Percentiles rank a stretch among this genome's conserved stretches.
Evolutionary conservation across 2,329 filamentous ascomycete species (phyloP).

Genomic region (Penicillium sp.): DNA sequence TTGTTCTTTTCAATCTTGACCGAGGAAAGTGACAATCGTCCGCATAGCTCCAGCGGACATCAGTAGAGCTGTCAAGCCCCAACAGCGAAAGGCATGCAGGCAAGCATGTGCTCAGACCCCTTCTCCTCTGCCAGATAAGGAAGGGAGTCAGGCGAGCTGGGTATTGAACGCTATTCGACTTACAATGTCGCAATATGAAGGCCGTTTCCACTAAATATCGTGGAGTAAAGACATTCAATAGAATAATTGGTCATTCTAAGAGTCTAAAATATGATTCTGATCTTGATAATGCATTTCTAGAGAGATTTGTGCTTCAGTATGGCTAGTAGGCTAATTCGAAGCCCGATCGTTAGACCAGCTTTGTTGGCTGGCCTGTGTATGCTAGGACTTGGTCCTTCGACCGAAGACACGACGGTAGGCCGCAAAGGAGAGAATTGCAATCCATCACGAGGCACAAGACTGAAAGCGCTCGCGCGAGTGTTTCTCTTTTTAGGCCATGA

Average conservation of each 20-base stretch:
- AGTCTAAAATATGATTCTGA: background rate
- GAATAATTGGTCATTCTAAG: background rate
- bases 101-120: constrained; percentile 1
- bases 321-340: background rate
- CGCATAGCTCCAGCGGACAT: background rate
- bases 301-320: too few species aligned
- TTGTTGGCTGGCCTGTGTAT: too few species aligned
- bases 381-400: too few species aligned
- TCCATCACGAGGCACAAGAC: background rate
- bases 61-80: background rate
- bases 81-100: too few species aligned
- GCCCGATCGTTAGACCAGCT: background rate
- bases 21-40: background rate
- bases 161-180: background rate
- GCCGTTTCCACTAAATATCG: background rate
- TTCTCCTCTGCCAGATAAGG: background rate
- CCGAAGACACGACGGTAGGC: background rate
- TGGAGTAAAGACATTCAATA: background rate
- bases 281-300: background rate
- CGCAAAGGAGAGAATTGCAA: background rate
- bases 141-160: background rate
- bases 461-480: background rate
- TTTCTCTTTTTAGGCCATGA: background rate
- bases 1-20: background rate
- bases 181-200: background rate